Conservation (phyloP, 306 rosid genomes). For the Lathyrus tuberosus region DNA sequence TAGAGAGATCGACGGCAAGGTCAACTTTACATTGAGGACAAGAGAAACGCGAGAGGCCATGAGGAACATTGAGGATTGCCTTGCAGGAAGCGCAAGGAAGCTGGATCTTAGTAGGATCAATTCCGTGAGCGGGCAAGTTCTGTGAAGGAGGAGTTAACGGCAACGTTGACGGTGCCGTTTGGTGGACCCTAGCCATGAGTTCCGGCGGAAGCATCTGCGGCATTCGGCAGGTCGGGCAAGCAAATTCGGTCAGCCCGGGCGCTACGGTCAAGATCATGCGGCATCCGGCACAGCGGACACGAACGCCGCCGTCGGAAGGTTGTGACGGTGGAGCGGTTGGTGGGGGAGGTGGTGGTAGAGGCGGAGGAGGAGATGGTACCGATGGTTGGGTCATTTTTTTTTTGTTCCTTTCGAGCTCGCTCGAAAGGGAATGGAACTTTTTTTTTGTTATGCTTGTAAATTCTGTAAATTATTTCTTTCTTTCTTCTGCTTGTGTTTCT, state of each 20-base stretch:
- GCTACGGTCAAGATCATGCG: conserved; percentile 73
- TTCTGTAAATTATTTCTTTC: neutral
- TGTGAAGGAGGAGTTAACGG: conserved; percentile 32
- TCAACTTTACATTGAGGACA: conserved; percentile 92
- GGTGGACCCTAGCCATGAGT: conserved; percentile 70
- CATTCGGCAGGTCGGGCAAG: conserved; percentile 81
- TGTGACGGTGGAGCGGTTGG: conserved; percentile 43
- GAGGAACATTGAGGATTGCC: conserved; percentile 96
- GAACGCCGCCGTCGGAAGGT: conserved; percentile 56
- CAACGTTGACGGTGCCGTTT: conserved; percentile 11
- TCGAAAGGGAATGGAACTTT: conserved; percentile 31
- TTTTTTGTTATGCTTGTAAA: neutral
- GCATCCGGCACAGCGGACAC: conserved; percentile 97
- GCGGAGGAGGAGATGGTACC: conserved; percentile 48
- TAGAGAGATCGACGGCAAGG: conserved; percentile 84
- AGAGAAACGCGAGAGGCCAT: conserved; percentile 72
- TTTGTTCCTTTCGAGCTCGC: conserved; percentile 9
- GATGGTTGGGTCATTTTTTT: conserved; percentile 63
- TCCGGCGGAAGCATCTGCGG: conserved; percentile 98
- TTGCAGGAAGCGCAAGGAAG: conserved; percentile 90
- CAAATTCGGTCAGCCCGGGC: conserved; percentile 78
- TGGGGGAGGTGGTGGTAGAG: conserved; percentile 38
- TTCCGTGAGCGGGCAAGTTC: conserved; percentile 73
- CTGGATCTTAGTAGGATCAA: conserved; percentile 98
- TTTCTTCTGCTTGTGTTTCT: neutral